Conservation (phyloP, 352 stramenopile species). For the Phytophthora sp. region DNA sequence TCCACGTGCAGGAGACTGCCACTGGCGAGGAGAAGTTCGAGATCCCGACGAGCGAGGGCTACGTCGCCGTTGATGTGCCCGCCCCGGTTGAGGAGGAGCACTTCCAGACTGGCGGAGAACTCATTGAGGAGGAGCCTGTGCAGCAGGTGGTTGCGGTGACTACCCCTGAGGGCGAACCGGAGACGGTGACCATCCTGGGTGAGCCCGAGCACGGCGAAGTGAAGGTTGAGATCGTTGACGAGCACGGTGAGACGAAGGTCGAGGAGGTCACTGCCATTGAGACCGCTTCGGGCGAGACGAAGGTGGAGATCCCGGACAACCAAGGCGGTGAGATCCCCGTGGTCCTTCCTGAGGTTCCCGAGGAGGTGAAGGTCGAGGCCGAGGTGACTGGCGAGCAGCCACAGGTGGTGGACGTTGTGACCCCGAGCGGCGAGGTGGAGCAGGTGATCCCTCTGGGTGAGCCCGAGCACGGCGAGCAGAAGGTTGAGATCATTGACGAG, state of each 20-base stretch:
- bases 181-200: background rate
- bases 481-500: background rate
- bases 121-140: background rate
- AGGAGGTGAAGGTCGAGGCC: background rate
- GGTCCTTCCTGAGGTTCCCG: background rate
- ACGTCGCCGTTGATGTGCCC: background rate
- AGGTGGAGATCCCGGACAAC: background rate
- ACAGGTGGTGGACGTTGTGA: conserved; percentile 1
- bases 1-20: background rate
- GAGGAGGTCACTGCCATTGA: background rate
- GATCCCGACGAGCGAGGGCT: background rate
- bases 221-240: background rate
- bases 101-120: background rate
- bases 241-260: background rate
- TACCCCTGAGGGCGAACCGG: background rate
- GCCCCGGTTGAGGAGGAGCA: background rate
- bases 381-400: background rate
- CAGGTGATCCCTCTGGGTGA: background rate
- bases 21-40: background rate
- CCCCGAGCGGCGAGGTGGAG: background rate
- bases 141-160: conserved; percentile 13
- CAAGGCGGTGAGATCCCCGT: background rate
- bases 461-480: background rate
- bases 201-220: background rate
- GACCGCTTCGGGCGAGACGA: background rate